phyloP scores from a whole-genome alignment of 495 filamentous ascomycete genomes.

The Mytilinidion resinicola region DNA sequence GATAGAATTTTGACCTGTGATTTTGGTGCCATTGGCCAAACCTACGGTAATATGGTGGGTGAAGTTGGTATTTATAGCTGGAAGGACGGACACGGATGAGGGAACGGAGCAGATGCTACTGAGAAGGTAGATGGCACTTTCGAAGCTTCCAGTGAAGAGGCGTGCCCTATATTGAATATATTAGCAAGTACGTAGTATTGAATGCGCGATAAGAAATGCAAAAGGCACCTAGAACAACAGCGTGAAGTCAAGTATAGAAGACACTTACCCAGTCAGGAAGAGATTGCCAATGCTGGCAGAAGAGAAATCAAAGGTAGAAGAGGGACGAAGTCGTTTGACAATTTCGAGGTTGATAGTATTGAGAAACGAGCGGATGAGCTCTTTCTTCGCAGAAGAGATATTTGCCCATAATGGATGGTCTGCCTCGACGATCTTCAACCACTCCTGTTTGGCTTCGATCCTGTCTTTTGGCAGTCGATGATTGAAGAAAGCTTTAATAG shows the following conservation, averaged over 20 bases:
- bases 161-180: slow-evolving; percentile 24
- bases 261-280: slow-evolving; percentile 79
- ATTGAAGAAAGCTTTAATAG: slow-evolving; percentile 79
- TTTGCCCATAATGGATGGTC: slow-evolving; percentile 65
- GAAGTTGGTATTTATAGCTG: slow-evolving; percentile 90
- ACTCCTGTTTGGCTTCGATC: slow-evolving; percentile 56
- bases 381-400: slow-evolving; percentile 77
- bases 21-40: slow-evolving; percentile 66
- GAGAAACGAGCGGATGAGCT: slow-evolving; percentile 86
- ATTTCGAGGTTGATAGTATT: slow-evolving; percentile 86
- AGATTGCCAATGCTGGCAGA: slow-evolving; percentile 88
- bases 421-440: slow-evolving; percentile 84
- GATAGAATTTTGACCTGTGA: slow-evolving; percentile 89
- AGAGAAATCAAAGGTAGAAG: slow-evolving; percentile 80
- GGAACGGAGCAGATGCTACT: slow-evolving; percentile 74
- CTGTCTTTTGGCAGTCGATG: slow-evolving; percentile 62
- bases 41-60: slow-evolving; percentile 87
- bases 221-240: not conserved
- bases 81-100: slow-evolving; percentile 67
- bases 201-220: not conserved
- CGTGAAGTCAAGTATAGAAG: slow-evolving; percentile 40
- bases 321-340: slow-evolving; percentile 71
- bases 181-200: not conserved
- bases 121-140: slow-evolving; percentile 39
- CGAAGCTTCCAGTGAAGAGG: slow-evolving; percentile 38